Base-by-base conservation (phyloP, 2,329 filamentous ascomycete species). In the Calonectria henricotiae region DNA sequence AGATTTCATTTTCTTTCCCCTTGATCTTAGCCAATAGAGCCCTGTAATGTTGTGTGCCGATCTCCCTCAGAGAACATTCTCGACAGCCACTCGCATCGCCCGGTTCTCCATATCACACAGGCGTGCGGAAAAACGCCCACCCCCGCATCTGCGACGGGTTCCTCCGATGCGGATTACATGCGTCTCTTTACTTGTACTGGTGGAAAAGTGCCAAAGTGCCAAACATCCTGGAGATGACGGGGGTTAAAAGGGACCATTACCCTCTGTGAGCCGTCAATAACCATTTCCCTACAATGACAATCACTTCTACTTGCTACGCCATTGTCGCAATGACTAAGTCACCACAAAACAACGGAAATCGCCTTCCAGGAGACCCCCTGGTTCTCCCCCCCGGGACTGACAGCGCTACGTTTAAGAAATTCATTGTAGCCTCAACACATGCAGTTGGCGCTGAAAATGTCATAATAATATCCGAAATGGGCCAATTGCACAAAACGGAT, bases 401-500 rank as follows among this genome's bases (percentile, higher is more conserved):
- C 3, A 20, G 20, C 4, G n/a, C 23, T 1, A 20, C 54, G 11
- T 75, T 75, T 6, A 54, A 73, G 2, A 55, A 63, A 32, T 75
- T 75, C 49, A 73, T 75, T 4, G 25, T 23, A 1, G 67, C 66
- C 3, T 46, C 58, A 1, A 49, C 6, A 1, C 35, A 46, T 0
- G 15, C 73, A 0, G 51, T 49, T 1, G 65, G 69, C 0, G 8
- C 49, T 7, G 61, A 69, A 4, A 75, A 75, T 60, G 71, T 74
- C 5, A 27, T 49, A 7, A 23, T 76, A 15, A 63, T 76, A 3
- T 49, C 65, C 2, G 61, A 44, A 0, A 25, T 17, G 4, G 54
- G 37, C 1, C 69, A 76, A 13, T 17, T 71, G 1, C 41, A 43
- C 32, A 72, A 76, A 2, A 7, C 61, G 1, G 51, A 73, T 20